Evolutionary conservation across 1,284 basidiomycete species (phyloP).

Genomic region (Neonothopanus nambi): DNA sequence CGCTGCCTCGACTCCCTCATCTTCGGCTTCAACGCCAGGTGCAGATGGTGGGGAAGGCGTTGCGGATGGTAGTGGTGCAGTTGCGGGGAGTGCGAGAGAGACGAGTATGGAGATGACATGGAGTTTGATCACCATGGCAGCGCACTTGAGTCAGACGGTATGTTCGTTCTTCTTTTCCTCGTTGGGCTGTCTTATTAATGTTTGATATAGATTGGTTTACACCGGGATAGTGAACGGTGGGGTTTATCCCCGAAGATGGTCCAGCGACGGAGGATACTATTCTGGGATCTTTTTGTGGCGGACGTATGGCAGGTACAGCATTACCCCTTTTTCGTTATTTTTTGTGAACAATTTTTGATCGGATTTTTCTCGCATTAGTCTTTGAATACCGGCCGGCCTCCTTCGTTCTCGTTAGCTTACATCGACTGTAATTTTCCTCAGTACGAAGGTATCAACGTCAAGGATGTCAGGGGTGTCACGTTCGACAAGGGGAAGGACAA

Average conservation of each 20-base stretch:
- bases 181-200: constrained; percentile 14
- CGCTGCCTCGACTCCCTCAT: background rate
- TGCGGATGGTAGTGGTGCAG: constrained; percentile 5
- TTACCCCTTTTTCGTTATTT: too few species aligned
- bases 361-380: constrained; percentile 39
- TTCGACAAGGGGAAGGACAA: constrained; percentile 18
- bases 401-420: constrained; percentile 57
- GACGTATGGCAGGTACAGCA: constrained; percentile 50
- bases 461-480: constrained; percentile 6
- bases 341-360: too few species aligned
- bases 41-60: constrained; percentile 23
- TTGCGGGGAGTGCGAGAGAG: constrained; percentile 25
- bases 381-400: constrained; percentile 63
- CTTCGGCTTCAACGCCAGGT: constrained; percentile 18
- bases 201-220: constrained; percentile 56
- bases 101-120: constrained; percentile 63
- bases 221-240: constrained; percentile 58
- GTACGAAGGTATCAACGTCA: constrained; percentile 27
- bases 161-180: constrained; percentile 13
- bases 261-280: constrained; percentile 52
- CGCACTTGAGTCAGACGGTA: constrained; percentile 56
- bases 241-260: constrained; percentile 53
- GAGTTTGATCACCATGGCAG: constrained; percentile 55
- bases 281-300: constrained; percentile 58
- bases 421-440: constrained; percentile 57